Conservation (phyloP, 768 basidiomycete genomes). For the Naganishia onofrii region DNA sequence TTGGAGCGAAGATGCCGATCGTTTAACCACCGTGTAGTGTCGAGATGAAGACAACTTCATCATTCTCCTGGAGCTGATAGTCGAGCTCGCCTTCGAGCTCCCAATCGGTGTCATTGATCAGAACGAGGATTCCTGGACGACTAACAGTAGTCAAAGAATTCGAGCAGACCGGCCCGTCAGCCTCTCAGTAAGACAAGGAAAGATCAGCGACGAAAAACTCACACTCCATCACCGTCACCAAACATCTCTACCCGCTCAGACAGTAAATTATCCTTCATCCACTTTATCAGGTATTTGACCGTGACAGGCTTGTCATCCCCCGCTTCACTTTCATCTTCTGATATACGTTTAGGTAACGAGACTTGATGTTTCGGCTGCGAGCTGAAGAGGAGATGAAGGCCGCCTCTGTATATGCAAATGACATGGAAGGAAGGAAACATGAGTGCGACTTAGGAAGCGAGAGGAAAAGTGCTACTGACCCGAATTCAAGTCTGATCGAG, state of each 20-base stretch:
- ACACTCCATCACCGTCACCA: conserved; percentile 83
- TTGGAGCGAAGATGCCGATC: not conserved
- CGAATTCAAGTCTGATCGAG: conserved; percentile 49
- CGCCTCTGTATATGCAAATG: conserved; percentile 38
- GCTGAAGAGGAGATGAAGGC: conserved; percentile 49
- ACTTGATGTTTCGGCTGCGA: conserved; percentile 45
- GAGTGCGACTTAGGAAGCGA: not conserved
- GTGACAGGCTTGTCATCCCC: conserved; percentile 44
- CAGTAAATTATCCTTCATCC: conserved; percentile 72
- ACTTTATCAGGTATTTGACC: conserved; percentile 72
- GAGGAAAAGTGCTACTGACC: conserved; percentile 38
- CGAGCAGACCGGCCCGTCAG: not conserved
- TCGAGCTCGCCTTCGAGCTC: conserved; percentile 92
- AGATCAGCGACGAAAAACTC: conserved; percentile 37
- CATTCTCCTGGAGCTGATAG: conserved; percentile 70
- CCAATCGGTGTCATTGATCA: conserved; percentile 98
- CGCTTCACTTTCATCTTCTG: conserved; percentile 10
- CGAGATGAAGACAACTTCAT: conserved; percentile 94
- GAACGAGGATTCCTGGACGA: conserved; percentile 90
- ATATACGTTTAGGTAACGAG: conserved; percentile 36
- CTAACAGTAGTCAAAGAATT: conserved; percentile 54
- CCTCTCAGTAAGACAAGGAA: not conserved
- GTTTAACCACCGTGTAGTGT: conserved; percentile 83
- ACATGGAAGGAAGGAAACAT: not conserved
- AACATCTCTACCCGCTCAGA: conserved; percentile 86